Evolutionary conservation across 306 rosid genomes (phyloP), one percentile per base, ranked within the genome.

Genomic region (Lithocarpus polystachyus): DNA sequence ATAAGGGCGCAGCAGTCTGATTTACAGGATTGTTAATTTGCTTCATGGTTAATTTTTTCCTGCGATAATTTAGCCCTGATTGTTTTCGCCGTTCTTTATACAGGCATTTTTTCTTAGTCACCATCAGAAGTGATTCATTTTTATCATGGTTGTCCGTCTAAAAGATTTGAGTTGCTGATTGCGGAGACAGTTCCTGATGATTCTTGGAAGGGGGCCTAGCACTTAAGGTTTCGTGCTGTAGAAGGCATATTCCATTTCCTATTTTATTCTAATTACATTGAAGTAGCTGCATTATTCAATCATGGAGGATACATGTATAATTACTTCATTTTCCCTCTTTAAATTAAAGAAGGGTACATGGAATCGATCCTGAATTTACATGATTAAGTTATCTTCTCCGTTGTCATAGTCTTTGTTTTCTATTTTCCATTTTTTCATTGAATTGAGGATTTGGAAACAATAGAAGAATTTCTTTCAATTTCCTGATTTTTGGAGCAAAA

Each of bases 41-140:
- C 88, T 78, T 79, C 88, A 76, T 75, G 82, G 79, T 84, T 82
- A 62, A 79, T 79, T 29, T 78, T 61, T 81, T 68, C 57, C 65
- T 71, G 56, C 68, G 76, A 74, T 75, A 74, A 82, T 72, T 79
- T 77, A 77, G 88, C 88, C 85, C 89, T 84, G 88, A 89, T 88
- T 82, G 84, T 79, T 79, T 92, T 82, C 80, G 81, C 86, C 85
- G 83, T 26, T 87, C 89, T 73, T 57, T 89, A 92, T 92, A 89
- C 93, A 90, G 91, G 92, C 94, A 89, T 86, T 93, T 89, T 87
- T 91, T 86, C 81, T 79, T 79, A 77, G 84, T 90, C 97, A 85
- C 87, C 75, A 56, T 84, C 64, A 51, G 64, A 83, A 86, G 91
- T 80, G 88, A 88, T 91, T 88, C 90, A 83, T 88, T 88, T 28